These are phyloP conservation scores for Platanthera zijinensis DNA, from an alignment of 106 monocot species.

Conservation along the genomic window DNA sequence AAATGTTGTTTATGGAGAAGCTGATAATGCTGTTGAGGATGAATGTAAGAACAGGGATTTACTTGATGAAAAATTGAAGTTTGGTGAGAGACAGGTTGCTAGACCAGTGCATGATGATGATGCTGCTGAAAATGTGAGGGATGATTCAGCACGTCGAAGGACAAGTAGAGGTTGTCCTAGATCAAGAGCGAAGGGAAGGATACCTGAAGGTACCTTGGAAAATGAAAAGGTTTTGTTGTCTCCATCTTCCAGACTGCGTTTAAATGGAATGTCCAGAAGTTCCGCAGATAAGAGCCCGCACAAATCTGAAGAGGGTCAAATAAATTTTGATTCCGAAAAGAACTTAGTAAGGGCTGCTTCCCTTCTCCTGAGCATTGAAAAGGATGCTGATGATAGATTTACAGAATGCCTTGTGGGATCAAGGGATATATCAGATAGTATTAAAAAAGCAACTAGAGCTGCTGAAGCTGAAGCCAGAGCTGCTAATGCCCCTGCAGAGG, in stretches of 20 bases:
- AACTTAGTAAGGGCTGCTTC: constrained; percentile 15
- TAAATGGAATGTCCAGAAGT: constrained; percentile 21
- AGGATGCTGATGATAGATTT: constrained; percentile 64
- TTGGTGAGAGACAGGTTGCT: constrained; percentile 33
- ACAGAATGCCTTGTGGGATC: constrained; percentile 62
- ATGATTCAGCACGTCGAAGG: constrained; percentile 49
- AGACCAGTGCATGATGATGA: constrained; percentile 43
- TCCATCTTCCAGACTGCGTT: constrained; percentile 31
- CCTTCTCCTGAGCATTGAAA: constrained; percentile 9
- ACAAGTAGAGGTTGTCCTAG: constrained; percentile 32
- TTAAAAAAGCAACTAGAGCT: constrained; percentile 71
- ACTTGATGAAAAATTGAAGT: constrained; percentile 36
- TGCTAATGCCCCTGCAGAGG: constrained; percentile 82
- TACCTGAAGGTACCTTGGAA: constrained; percentile 43
- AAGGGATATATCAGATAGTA: constrained; percentile 75
- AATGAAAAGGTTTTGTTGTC: constrained; percentile 43
- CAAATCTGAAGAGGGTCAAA: constrained; percentile 47
- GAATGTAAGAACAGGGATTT: constrained; percentile 22
- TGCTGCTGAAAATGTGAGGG: constrained; percentile 47
- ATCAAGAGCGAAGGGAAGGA: constrained; percentile 52
- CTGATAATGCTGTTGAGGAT: constrained; percentile 36
- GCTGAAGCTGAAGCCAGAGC: constrained; percentile 85
- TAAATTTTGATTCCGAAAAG: constrained; percentile 22
- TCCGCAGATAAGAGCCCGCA: constrained; percentile 24
- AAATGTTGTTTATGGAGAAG: constrained; percentile 31